phyloP scores from a whole-genome alignment of 192 early-diverging fungal species.

The Entrophospora sp. region DNA sequence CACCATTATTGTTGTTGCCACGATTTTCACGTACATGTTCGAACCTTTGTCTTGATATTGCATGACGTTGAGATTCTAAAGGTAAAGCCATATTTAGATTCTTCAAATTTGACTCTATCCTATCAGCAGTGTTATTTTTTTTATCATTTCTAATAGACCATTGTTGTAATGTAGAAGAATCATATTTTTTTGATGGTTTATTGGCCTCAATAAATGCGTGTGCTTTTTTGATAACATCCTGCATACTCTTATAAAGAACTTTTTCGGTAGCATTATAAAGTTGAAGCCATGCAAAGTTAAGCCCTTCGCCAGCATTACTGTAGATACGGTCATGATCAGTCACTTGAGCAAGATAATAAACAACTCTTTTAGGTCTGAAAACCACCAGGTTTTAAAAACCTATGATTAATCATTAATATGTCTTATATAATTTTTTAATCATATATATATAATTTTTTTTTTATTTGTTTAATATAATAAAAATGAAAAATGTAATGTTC shows the following conservation, averaged over 20 bases:
- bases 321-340: conserved; percentile 46
- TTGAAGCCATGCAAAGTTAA: conserved; percentile 64
- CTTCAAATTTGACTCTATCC: conserved; percentile 32
- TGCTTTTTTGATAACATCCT: conserved; percentile 64
- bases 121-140: conserved; percentile 30
- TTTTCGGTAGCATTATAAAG: conserved; percentile 58
- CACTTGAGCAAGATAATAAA: conserved; percentile 67
- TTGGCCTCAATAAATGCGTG: conserved; percentile 52
- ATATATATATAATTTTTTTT: too few relatives aligned
- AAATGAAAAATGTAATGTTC: neutral
- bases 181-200: conserved; percentile 25
- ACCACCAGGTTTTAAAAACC: too few relatives aligned
- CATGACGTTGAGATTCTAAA: conserved; percentile 36
- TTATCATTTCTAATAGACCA: conserved; percentile 32
- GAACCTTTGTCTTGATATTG: conserved; percentile 25
- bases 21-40: conserved; percentile 9
- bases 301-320: conserved; percentile 53
- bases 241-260: conserved; percentile 67
- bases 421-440: neutral
- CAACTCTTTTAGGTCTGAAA: conserved; percentile 75
- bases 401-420: conserved; percentile 12
- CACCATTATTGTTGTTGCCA: too few relatives aligned
- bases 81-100: conserved; percentile 40
- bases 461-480: neutral
- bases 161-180: conserved; percentile 27